phyloP scores from a whole-genome alignment of 2,329 filamentous ascomycete genomes.

The Stachybotrys echinatus region DNA sequence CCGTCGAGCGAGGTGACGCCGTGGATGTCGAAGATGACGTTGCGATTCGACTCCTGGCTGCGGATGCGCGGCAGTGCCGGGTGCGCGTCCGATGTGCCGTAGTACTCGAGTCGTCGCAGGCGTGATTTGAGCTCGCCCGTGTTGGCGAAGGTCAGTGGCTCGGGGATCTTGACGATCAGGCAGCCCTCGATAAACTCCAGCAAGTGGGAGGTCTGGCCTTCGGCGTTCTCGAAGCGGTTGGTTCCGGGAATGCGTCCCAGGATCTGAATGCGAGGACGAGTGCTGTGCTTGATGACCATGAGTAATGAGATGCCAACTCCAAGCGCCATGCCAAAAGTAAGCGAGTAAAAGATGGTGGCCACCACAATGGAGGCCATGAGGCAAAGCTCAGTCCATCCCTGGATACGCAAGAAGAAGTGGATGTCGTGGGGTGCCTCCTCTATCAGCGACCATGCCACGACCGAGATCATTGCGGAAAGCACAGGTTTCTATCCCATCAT shows the following conservation, averaged over 20 bases:
- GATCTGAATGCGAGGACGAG: constrained; percentile 92
- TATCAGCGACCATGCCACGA: constrained; percentile 89
- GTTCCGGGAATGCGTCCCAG: constrained; percentile 83
- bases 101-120: constrained; percentile 77
- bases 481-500: constrained; percentile 68
- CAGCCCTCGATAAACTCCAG: constrained; percentile 90
- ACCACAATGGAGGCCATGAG: constrained; percentile 90
- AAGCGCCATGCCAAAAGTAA: constrained; percentile 88
- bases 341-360: constrained; percentile 90
- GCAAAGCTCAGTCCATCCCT: constrained; percentile 77
- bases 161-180: constrained; percentile 94
- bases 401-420: constrained; percentile 79
- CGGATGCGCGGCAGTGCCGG: constrained; percentile 80
- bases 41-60: constrained; percentile 74
- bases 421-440: constrained; percentile 95
- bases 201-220: constrained; percentile 57
- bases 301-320: constrained; percentile 88
- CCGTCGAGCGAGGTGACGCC: constrained; percentile 95
- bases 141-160: constrained; percentile 94
- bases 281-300: constrained; percentile 84
- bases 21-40: constrained; percentile 95
- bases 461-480: constrained; percentile 87
- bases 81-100: constrained; percentile 80
- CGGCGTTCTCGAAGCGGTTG: constrained; percentile 80
- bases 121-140: constrained; percentile 86